phyloP scores from a whole-genome alignment of 352 stramenopile genomes.

The Phytophthora brassicae region DNA sequence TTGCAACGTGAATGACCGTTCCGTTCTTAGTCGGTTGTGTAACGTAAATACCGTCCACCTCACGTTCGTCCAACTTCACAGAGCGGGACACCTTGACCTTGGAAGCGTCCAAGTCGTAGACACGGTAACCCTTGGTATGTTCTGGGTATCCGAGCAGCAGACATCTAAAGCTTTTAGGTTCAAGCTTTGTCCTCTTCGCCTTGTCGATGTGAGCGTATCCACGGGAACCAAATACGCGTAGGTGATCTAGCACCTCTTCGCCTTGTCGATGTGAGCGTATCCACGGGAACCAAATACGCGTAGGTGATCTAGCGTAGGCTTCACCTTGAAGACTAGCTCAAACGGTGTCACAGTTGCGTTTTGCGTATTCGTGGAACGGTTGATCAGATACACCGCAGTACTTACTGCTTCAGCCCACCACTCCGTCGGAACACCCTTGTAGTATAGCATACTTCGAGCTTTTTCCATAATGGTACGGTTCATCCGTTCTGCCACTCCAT shows the following conservation, averaged over 20 bases:
- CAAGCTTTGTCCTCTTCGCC: too few species aligned
- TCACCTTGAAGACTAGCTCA: constrained; percentile 10
- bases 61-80: constrained; percentile 8
- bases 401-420: too few species aligned
- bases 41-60: constrained; percentile 9
- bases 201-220: too few species aligned
- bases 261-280: too few species aligned
- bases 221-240: too few species aligned
- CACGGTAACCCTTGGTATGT: constrained; percentile 14
- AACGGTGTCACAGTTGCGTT: constrained; percentile 3
- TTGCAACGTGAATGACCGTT: background rate
- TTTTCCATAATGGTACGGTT: too few species aligned
- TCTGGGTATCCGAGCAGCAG: constrained; percentile 21
- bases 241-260: too few species aligned
- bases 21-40: background rate
- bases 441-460: too few species aligned
- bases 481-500: constrained; percentile 14
- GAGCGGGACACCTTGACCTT: constrained; percentile 1
- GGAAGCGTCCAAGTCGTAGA: constrained; percentile 6
- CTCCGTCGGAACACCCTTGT: too few species aligned
- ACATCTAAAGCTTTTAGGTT: constrained; percentile 20
- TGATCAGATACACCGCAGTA: too few species aligned
- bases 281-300: constrained; percentile 26
- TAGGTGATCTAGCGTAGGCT: constrained; percentile 7
- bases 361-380: constrained; percentile 7